Conservation (phyloP, 2,329 filamentous ascomycete species). For the Verruconis gallopava region DNA sequence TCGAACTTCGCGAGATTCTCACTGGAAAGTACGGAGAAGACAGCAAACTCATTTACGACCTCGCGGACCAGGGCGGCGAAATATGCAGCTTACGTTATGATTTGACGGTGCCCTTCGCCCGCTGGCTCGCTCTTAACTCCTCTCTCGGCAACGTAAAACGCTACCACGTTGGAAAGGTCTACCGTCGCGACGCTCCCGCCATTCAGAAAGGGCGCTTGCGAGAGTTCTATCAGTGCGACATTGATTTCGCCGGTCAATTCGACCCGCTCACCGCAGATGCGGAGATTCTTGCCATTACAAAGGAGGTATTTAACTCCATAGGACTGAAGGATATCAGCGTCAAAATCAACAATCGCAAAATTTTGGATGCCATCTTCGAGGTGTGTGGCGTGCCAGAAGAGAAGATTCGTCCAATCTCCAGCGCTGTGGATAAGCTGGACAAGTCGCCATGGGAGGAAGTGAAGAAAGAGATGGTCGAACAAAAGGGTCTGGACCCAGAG, state of each 20-base stretch:
- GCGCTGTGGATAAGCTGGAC: slow-evolving; percentile 90
- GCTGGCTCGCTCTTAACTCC: slow-evolving; percentile 86
- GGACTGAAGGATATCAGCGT: slow-evolving; percentile 71
- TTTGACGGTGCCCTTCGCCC: slow-evolving; percentile 78
- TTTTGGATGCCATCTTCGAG: slow-evolving; percentile 82
- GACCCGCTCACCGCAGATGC: slow-evolving; percentile 88
- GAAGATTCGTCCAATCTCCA: slow-evolving; percentile 80
- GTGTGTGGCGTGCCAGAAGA: slow-evolving; percentile 80
- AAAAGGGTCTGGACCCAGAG: slow-evolving; percentile 65
- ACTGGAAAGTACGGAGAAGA: slow-evolving; percentile 82
- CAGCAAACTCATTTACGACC: slow-evolving; percentile 81
- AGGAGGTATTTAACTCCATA: slow-evolving; percentile 72
- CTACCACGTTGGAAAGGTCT: slow-evolving; percentile 92
- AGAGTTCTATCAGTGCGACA: slow-evolving; percentile 96
- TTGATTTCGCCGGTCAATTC: slow-evolving; percentile 79
- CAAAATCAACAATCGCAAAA: slow-evolving; percentile 91
- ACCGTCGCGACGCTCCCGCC: slow-evolving; percentile 67
- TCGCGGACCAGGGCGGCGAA: slow-evolving; percentile 79
- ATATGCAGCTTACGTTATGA: slow-evolving; percentile 76
- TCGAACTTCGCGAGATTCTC: slow-evolving; percentile 76
- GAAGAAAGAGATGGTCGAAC: slow-evolving; percentile 81
- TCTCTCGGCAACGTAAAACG: slow-evolving; percentile 74
- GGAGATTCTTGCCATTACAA: slow-evolving; percentile 72
- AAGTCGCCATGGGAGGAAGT: slow-evolving; percentile 87
- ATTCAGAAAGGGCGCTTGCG: slow-evolving; percentile 88